Evolutionary conservation across 192 early-diverging fungal species (phyloP), one percentile per base, ranked within the genome.

Genomic region (Coemansia sp.): DNA sequence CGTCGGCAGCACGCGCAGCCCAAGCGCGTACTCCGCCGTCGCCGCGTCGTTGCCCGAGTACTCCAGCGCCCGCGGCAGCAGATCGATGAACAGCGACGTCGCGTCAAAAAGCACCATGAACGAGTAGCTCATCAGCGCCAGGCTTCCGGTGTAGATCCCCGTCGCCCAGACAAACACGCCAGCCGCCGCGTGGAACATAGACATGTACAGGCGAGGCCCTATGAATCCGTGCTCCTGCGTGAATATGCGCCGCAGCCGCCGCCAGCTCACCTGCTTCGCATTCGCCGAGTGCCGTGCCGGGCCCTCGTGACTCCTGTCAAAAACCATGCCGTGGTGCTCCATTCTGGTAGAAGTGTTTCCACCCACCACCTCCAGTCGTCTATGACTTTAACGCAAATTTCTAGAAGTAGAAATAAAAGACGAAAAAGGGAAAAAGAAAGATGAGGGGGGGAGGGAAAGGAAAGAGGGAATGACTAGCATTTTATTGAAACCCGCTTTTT

Each of bases 51-150:
- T 81, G 54, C 52, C 26, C 23, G 79, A 81, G 65, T 76, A 81
- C 45, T 81, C 79, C 10, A 76, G 68, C 40, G 53, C 52, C 26
- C 58, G 39, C 15, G 79, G 79, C 43, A 73, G 26, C 41, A 70
- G 48, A 23, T 56, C 70, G 10, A 76, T 61, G 13, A 81, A 50
- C 68, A 81, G 44, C 23, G 74, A 70, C 13, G 63, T 52, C 11
- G 74, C 74, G 53, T 81, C 68, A 56, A 70, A 74, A 8, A 74
- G 56, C 9, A 71, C 77, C 3, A 79, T 44, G 13, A 68, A 79
- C 10, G 71, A 59, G 43, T 74, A 79, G 50, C 71, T 63, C 72
- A 70, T 70, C 10, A 70, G 49, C 45, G 77, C 64, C 58, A 79
- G 43, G 62, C 77, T 79, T 12, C 54, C 67, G 2, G 54, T 58